phyloP scores from a whole-genome alignment of 2,329 filamentous ascomycete species.

The Cadophora sp. region DNA sequence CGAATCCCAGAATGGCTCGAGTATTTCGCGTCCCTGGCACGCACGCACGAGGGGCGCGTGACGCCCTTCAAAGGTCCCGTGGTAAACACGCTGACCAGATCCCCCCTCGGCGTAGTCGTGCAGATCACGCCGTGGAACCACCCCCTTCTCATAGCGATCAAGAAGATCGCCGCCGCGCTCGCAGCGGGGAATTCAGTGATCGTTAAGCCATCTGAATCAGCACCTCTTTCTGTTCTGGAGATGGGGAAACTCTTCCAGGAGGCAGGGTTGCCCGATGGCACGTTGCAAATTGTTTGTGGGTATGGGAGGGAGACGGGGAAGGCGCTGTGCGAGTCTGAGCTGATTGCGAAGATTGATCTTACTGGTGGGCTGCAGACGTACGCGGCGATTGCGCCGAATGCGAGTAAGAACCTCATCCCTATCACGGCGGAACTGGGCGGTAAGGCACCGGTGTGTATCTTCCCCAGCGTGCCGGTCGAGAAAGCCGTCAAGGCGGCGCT shows the following conservation, averaged over 20 bases:
- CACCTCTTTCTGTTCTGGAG: slow-evolving; percentile 50
- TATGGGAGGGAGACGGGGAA: slow-evolving; percentile 58
- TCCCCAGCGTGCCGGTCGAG: slow-evolving; percentile 67
- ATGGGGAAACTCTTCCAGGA: slow-evolving; percentile 49
- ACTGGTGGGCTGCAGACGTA: slow-evolving; percentile 72
- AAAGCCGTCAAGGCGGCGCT: slow-evolving; percentile 62
- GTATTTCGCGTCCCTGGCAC: slow-evolving; percentile 71
- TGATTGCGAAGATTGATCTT: slow-evolving; percentile 70
- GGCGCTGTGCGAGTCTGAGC: slow-evolving; percentile 61
- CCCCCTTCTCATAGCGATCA: slow-evolving; percentile 62
- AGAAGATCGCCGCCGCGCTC: slow-evolving; percentile 47
- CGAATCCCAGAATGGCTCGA: slow-evolving; percentile 73
- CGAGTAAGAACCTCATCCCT: slow-evolving; percentile 65
- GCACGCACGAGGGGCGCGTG: slow-evolving; percentile 71
- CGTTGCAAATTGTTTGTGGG: slow-evolving; percentile 57
- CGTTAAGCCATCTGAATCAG: slow-evolving; percentile 49
- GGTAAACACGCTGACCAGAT: slow-evolving; percentile 61
- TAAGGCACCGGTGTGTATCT: slow-evolving; percentile 68
- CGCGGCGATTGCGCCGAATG: slow-evolving; percentile 66
- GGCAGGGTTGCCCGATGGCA: slow-evolving; percentile 51
- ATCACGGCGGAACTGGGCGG: slow-evolving; percentile 76
- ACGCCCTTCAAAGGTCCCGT: slow-evolving; percentile 68
- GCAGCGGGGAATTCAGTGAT: slow-evolving; percentile 47
- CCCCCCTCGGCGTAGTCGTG: slow-evolving; percentile 63
- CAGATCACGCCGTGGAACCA: slow-evolving; percentile 66